Evolutionary conservation across 306 rosid genomes (phyloP).

Genomic region (Cicer chorassanicum): DNA sequence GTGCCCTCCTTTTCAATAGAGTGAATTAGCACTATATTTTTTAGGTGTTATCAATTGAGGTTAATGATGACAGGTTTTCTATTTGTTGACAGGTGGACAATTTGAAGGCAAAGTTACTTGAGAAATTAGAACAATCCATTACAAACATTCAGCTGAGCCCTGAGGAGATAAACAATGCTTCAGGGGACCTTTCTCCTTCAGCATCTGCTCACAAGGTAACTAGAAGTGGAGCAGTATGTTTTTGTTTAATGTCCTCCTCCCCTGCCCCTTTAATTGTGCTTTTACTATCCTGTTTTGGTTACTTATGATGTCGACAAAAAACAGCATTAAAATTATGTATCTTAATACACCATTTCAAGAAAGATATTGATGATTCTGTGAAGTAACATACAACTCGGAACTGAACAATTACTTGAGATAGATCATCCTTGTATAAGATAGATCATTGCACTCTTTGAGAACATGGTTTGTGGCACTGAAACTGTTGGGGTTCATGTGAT

Average conservation of each 20-base stretch:
- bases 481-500: slow-evolving; percentile 6
- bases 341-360: slow-evolving; percentile 50
- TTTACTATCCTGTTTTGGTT: slow-evolving; percentile 24
- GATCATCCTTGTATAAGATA: slow-evolving; percentile 14
- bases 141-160: slow-evolving; percentile 68
- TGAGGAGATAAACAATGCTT: slow-evolving; percentile 56
- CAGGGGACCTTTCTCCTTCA: slow-evolving; percentile 54
- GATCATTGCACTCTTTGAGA: slow-evolving; percentile 5
- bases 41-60: slow-evolving; percentile 22
- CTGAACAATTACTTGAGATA: not conserved
- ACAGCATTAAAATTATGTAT: slow-evolving; percentile 47
- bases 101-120: slow-evolving; percentile 79
- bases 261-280: slow-evolving; percentile 22
- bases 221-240: slow-evolving; percentile 31
- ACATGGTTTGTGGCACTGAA: slow-evolving; percentile 26
- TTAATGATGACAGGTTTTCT: slow-evolving; percentile 45
- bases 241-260: slow-evolving; percentile 32
- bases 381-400: not conserved
- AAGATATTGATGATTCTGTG: slow-evolving; percentile 45
- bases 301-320: slow-evolving; percentile 20
- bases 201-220: slow-evolving; percentile 74
- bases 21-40: slow-evolving; percentile 5
- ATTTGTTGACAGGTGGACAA: slow-evolving; percentile 73
- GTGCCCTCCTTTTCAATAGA: not conserved
- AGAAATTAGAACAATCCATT: slow-evolving; percentile 81